Base-by-base conservation (phyloP, 768 basidiomycete genomes). In the Podaxis sp. region DNA sequence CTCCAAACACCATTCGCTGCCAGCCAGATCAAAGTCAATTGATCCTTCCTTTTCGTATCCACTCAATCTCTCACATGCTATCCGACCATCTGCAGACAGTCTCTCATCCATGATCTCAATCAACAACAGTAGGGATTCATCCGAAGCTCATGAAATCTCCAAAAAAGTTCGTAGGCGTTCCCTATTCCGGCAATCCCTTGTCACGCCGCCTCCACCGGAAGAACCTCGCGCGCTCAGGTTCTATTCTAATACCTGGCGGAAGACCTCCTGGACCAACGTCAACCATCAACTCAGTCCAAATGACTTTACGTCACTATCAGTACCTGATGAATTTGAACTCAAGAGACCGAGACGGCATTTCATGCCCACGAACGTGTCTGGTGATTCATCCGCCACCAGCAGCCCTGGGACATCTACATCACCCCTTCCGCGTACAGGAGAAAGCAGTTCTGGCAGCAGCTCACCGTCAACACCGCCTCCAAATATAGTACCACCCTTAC, bases 341-440 rank as follows among this genome's bases (percentile, higher is more conserved):
- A 71, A 74, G 51, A 70, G 63, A 30, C 77, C 78, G 0, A 75
- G 75, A 52, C 73, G 78, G 40, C 78, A 81, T 52, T 80, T 78
- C 66, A 72, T 75, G 0, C 82, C 84, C 2, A 72, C 70, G 15
- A 80, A 81, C 48, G 66, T 72, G 46, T 85, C 84, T 17, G 81
- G 77, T 59, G 79, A 82, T 20, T 83, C 82, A 4, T 83, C 82
- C 2, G 74, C 77, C 6, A 71, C 68, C 12, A 72, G 40, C 8
- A 50, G 63, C 51, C 52, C 66, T 44, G 55, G 38, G n/a, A 55
- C 60, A 33, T 66, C 67, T 24, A 20, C 62, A 44, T 66, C 66
- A 1, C 60, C 52, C 17, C 44, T 62, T 3, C 44, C 52, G 22
- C 24, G 61, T 15, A 20, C 46, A 30, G 41, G 56, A 17, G 48